Conservation (phyloP, 2,329 filamentous ascomycete genomes). For the Gaeumannomyces sp. region DNA sequence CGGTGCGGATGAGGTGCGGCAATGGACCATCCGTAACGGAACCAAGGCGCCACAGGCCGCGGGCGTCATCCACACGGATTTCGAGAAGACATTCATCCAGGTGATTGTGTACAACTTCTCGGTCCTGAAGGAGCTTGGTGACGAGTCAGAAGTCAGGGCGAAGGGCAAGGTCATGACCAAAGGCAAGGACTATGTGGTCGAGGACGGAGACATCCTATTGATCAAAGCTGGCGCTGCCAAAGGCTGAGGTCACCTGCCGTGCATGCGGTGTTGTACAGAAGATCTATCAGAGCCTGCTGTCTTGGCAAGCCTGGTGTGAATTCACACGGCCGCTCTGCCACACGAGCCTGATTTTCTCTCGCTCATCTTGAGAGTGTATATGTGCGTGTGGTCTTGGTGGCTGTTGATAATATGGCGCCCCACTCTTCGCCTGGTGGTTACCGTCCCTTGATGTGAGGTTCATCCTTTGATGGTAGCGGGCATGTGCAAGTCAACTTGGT, state of each 20-base stretch:
- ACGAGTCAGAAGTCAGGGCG: slow-evolving; percentile 77
- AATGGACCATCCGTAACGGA: slow-evolving; percentile 95
- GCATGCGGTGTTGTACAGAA: slow-evolving; percentile 1
- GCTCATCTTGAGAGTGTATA: neutral
- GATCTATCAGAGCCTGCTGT: neutral
- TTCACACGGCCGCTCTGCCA: neutral
- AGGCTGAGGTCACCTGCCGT: slow-evolving; percentile 35
- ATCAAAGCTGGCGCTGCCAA: slow-evolving; percentile 88
- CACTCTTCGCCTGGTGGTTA: neutral
- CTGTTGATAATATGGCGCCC: neutral
- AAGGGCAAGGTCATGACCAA: slow-evolving; percentile 98
- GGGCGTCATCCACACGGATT: slow-evolving; percentile 96
- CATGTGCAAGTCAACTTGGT: neutral
- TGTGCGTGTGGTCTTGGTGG: neutral
- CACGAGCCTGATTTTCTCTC: neutral
- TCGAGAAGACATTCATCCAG: slow-evolving; percentile 99
- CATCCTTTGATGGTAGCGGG: neutral
- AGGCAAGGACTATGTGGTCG: slow-evolving; percentile 91
- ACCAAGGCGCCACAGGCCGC: slow-evolving; percentile 97
- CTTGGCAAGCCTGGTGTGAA: neutral
- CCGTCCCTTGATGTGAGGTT: neutral
- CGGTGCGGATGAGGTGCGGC: slow-evolving; percentile 89
- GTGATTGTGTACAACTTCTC: slow-evolving; percentile 87
- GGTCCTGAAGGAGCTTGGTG: slow-evolving; percentile 75
- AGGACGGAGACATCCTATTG: slow-evolving; percentile 76